phyloP scores from a whole-genome alignment of 2,329 filamentous ascomycete genomes.

The Talaromyces sp. region DNA sequence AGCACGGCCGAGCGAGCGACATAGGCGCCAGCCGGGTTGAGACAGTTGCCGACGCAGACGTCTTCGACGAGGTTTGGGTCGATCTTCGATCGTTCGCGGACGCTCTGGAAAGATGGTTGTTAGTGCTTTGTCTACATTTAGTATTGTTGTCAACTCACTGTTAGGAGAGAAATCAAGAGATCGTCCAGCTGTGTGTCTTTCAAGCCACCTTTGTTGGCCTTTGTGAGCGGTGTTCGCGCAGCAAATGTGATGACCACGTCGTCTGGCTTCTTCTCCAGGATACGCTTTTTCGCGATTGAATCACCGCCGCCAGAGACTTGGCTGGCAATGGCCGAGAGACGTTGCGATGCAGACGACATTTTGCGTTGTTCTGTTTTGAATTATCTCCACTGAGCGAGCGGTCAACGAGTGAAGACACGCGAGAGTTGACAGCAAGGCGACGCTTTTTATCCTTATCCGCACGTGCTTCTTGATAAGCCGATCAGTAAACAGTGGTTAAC shows the following conservation, averaged over 20 bases:
- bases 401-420: neutral
- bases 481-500: neutral
- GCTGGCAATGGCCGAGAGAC: conserved; percentile 37
- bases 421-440: neutral
- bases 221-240: conserved; percentile 36
- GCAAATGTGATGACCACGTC: conserved; percentile 40
- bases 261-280: conserved; percentile 34
- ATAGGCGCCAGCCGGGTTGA: conserved; percentile 82
- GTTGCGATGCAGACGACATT: conserved; percentile 37
- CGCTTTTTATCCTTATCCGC: neutral
- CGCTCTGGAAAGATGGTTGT: conserved; percentile 45
- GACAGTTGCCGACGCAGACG: conserved; percentile 79
- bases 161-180: conserved; percentile 33
- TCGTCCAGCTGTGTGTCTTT: conserved; percentile 35
- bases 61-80: conserved; percentile 84
- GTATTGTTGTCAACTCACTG: conserved; percentile 19
- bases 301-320: conserved; percentile 33
- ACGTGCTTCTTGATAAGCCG: neutral
- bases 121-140: neutral
- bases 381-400: neutral
- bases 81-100: conserved; percentile 79
- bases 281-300: conserved; percentile 24
- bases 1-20: conserved; percentile 84
- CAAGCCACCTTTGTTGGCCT: conserved; percentile 36
- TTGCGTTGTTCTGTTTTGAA: neutral